These are phyloP conservation scores for Fusarium stilboides DNA, from an alignment of 2,329 filamentous ascomycete genomes.

Conservation along the genomic window DNA sequence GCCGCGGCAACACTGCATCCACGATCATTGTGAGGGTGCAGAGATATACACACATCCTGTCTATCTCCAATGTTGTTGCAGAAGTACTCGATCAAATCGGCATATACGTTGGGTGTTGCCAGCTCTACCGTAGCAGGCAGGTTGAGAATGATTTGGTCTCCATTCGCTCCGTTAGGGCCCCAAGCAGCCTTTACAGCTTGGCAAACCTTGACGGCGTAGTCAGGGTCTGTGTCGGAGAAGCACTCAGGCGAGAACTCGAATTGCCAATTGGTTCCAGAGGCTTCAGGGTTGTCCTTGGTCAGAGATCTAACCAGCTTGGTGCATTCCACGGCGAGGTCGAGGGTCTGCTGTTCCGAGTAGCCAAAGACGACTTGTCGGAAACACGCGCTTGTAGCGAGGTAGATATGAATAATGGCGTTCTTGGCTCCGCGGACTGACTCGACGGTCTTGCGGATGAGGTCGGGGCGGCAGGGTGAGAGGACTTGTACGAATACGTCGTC, in stretches of 20 bases:
- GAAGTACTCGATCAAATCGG: conserved; percentile 97
- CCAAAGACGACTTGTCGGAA: conserved; percentile 94
- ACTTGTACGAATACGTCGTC: conserved; percentile 93
- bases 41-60: conserved; percentile 88
- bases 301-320: conserved; percentile 89
- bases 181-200: conserved; percentile 95
- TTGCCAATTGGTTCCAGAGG: conserved; percentile 75
- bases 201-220: conserved; percentile 87
- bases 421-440: conserved; percentile 91
- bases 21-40: conserved; percentile 96
- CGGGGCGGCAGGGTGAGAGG: conserved; percentile 90
- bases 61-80: conserved; percentile 86
- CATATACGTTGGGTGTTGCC: conserved; percentile 94
- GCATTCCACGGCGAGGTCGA: conserved; percentile 88
- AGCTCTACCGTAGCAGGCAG: conserved; percentile 96
- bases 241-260: conserved; percentile 90
- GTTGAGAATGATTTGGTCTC: conserved; percentile 89
- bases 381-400: conserved; percentile 95
- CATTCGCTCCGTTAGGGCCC: conserved; percentile 81
- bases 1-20: conserved; percentile 91
- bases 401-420: conserved; percentile 95
- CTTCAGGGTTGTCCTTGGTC: conserved; percentile 81
- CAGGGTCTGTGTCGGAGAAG: conserved; percentile 91
- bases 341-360: conserved; percentile 84
- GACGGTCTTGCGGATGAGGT: conserved; percentile 88